A percentile compares a stretch with the other conserved stretches of the same genome.
Conservation (phyloP, 768 basidiomycete species). For the Tylopilus rubrobrunneus region DNA sequence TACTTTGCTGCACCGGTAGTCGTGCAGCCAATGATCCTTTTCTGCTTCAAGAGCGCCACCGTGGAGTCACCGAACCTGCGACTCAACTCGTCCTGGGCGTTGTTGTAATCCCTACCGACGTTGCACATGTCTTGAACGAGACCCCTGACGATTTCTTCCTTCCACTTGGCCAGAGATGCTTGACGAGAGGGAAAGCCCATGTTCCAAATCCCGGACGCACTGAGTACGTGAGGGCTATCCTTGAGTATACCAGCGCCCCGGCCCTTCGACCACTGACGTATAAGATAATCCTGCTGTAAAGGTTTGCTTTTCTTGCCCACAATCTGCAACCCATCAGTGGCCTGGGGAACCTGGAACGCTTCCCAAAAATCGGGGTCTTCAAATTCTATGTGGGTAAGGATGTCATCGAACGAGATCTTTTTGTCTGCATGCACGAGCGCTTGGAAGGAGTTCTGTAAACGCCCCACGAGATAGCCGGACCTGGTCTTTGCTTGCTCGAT, state of each 20-base stretch:
- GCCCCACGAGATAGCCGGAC: slow-evolving; percentile 6
- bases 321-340: slow-evolving; percentile 39
- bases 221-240: slow-evolving; percentile 19
- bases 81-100: slow-evolving; percentile 32
- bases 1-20: slow-evolving; percentile 71
- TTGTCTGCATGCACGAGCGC: slow-evolving; percentile 19
- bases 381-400: slow-evolving; percentile 51
- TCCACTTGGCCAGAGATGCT: slow-evolving; percentile 33
- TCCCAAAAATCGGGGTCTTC: slow-evolving; percentile 41
- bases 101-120: slow-evolving; percentile 40
- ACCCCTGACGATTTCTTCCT: slow-evolving; percentile 32
- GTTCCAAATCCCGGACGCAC: slow-evolving; percentile 34
- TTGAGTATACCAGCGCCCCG: slow-evolving; percentile 42
- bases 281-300: slow-evolving; percentile 38
- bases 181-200: slow-evolving; percentile 32
- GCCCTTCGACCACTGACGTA: slow-evolving; percentile 46
- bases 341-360: slow-evolving; percentile 44
- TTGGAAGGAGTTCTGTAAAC: slow-evolving; percentile 33
- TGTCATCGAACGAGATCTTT: slow-evolving; percentile 20
- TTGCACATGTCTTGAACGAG: slow-evolving; percentile 33
- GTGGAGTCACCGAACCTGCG: slow-evolving; percentile 36
- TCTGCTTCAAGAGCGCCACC: slow-evolving; percentile 36
- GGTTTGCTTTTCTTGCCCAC: slow-evolving; percentile 40
- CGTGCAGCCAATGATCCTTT: slow-evolving; percentile 65
- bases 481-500: slow-evolving; percentile 38